These are phyloP conservation scores for Psilocybe cubensis DNA, from an alignment of 768 basidiomycete species.

Conservation along the genomic window DNA sequence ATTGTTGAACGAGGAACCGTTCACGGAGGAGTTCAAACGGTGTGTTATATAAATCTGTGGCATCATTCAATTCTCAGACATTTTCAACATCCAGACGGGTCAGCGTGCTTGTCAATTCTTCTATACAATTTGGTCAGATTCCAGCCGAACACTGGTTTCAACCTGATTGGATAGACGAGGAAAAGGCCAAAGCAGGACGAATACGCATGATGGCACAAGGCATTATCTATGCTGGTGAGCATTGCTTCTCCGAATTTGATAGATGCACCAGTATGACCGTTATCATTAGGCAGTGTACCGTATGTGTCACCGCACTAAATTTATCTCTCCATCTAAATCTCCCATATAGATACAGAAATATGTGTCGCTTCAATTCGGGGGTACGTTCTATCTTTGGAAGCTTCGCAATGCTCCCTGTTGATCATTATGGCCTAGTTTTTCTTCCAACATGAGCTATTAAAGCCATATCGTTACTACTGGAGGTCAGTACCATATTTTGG, in stretches of 20 bases:
- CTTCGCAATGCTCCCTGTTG: neutral
- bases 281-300: conserved; percentile 66
- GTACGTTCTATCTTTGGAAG: conserved; percentile 43
- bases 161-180: conserved; percentile 81
- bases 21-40: conserved; percentile 74
- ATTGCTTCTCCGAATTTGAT: conserved; percentile 1
- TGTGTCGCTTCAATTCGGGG: conserved; percentile 95
- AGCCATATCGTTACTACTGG: conserved; percentile 87
- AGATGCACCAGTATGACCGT: conserved; percentile 4
- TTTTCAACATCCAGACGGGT: conserved; percentile 43
- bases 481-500: conserved; percentile 32
- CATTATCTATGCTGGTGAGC: conserved; percentile 63
- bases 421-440: conserved; percentile 60
- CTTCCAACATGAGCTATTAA: conserved; percentile 77
- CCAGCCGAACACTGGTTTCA: conserved; percentile 79
- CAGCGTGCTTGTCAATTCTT: conserved; percentile 56
- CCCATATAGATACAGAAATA: conserved; percentile 75
- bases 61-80: neutral
- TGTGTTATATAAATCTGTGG: conserved; percentile 25
- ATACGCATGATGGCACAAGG: conserved; percentile 63
- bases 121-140: conserved; percentile 72
- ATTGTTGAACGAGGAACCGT: conserved; percentile 84
- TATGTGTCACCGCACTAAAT: conserved; percentile 37
- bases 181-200: conserved; percentile 59
- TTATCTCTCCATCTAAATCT: neutral